These are phyloP conservation scores for Dryas octopetala DNA, from an alignment of 306 rosid species.

Conservation along the genomic window DNA sequence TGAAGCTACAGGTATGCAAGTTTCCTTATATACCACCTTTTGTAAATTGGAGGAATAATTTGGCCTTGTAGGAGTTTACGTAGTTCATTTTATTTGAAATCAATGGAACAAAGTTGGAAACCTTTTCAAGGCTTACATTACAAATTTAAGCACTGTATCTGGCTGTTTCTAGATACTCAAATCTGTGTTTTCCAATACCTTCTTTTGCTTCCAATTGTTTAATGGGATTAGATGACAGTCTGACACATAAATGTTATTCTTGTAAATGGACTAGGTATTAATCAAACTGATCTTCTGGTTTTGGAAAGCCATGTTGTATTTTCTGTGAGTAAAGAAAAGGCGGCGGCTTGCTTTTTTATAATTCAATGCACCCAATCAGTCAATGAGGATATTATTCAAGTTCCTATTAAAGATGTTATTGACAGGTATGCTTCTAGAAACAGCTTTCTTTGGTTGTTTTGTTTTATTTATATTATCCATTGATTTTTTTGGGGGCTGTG, in stretches of 20 bases:
- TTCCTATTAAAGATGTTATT: constrained; percentile 57
- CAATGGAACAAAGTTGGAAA: background rate
- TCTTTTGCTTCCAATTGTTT: constrained; percentile 8
- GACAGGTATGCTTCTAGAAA: constrained; percentile 45
- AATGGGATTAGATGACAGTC: constrained; percentile 1
- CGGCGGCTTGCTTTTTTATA: constrained; percentile 57
- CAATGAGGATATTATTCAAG: constrained; percentile 31
- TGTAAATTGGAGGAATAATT: background rate
- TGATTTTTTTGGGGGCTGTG: background rate
- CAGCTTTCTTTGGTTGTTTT: background rate
- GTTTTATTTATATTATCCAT: background rate
- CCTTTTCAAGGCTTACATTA: background rate
- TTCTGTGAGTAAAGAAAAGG: constrained; percentile 66
- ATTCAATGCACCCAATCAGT: constrained; percentile 49
- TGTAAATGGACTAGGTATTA: constrained; percentile 51
- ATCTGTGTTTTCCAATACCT: constrained; percentile 10
- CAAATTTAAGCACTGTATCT: background rate
- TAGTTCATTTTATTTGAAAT: background rate
- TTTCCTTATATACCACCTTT: constrained; percentile 5
- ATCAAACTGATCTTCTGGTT: constrained; percentile 41
- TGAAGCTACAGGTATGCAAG: constrained; percentile 63
- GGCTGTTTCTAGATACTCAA: too few species aligned
- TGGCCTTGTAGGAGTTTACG: background rate
- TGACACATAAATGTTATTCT: constrained; percentile 26
- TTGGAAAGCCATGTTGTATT: constrained; percentile 63